Evolutionary conservation across 495 filamentous ascomycete genomes (phyloP), one percentile per base, ranked within the genome.

Genomic region (Xylaria castorea): DNA sequence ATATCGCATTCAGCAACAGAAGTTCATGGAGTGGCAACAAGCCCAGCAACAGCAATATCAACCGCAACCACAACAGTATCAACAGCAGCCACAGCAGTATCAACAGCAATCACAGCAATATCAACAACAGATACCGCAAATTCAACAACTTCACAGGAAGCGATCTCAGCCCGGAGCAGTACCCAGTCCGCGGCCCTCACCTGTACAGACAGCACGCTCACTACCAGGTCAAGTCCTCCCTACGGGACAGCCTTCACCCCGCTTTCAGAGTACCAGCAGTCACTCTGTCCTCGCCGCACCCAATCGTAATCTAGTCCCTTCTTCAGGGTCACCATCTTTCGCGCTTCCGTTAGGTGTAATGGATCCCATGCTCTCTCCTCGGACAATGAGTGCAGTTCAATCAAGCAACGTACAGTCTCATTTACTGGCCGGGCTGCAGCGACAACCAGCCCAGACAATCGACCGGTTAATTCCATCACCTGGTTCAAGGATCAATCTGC

Each of bases 401-500:
- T 18, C 61, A 65, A 25, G 18, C 69, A 64, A 65, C 25, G 25
- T 65, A 14, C 32, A 50, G 4, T 50, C 69, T 53, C 44, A 16
- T 6, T 9, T 46, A 32, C 0, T 16, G 0, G 44, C 36, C 18
- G n/a, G 16, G n/a, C 18, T 32, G 58, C 69, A 32, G 48, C 60
- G 46, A 65, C 46, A 51, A 36, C 20, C 74, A 48, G 3, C 44
- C 3, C 22, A 66, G 46, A 32, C 60, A n/a, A 5, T 62, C 46
- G 63, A 75, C 9, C 75, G 74, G 66, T 68, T 87, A 5, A 70
- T 87, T 8, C 85, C 85, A 5, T 63, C 73, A 5, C 68, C 73
- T 8, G 79, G 76, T 7, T 22, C 58, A 20, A 66, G 48, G 25
- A 76, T 78, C 25, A 65, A 40, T 36, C n/a, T 66, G 5, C 71